Evolutionary conservation across 2,329 filamentous ascomycete genomes (phyloP).

Genomic region (Fusarium pseudocircinatum): DNA sequence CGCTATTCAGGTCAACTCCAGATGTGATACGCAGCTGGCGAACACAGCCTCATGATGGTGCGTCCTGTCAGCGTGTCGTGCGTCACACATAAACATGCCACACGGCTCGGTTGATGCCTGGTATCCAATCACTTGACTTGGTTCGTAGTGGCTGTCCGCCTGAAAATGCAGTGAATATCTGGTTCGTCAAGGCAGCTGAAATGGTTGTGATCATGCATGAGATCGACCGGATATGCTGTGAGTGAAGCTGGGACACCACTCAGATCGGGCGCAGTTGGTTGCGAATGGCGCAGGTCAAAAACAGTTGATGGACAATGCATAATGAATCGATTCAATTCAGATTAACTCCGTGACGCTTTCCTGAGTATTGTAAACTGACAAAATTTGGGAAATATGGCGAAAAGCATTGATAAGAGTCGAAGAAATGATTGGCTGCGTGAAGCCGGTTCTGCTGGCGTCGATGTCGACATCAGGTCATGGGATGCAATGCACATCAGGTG

Average conservation of each 20-base stretch:
- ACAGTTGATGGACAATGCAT: not conserved
- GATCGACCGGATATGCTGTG: not conserved
- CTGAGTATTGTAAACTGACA: not conserved
- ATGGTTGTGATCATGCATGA: slow-evolving; percentile 3
- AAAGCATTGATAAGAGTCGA: not conserved
- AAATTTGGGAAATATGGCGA: slow-evolving; percentile 1
- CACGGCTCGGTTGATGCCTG: not conserved
- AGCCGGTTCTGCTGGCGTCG: not conserved
- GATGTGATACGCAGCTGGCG: slow-evolving; percentile 9
- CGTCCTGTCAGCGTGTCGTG: slow-evolving; percentile 6
- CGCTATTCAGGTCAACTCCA: not conserved
- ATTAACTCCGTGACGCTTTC: slow-evolving; percentile 22
- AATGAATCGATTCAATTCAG: slow-evolving; percentile 19
- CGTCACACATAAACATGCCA: slow-evolving; percentile 20
- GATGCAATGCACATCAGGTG: not conserved
- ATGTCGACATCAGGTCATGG: not conserved
- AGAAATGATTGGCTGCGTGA: not conserved
- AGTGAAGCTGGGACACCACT: not conserved
- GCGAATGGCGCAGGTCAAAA: not conserved
- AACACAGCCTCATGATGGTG: not conserved
- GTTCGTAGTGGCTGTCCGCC: not conserved
- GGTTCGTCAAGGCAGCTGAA: slow-evolving; percentile 1
- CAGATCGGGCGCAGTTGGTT: not conserved
- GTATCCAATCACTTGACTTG: slow-evolving; percentile 28
- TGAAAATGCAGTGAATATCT: slow-evolving; percentile 12